Base-by-base conservation (phyloP, 2,329 filamentous ascomycete species). In the Polytolypa hystricis region DNA sequence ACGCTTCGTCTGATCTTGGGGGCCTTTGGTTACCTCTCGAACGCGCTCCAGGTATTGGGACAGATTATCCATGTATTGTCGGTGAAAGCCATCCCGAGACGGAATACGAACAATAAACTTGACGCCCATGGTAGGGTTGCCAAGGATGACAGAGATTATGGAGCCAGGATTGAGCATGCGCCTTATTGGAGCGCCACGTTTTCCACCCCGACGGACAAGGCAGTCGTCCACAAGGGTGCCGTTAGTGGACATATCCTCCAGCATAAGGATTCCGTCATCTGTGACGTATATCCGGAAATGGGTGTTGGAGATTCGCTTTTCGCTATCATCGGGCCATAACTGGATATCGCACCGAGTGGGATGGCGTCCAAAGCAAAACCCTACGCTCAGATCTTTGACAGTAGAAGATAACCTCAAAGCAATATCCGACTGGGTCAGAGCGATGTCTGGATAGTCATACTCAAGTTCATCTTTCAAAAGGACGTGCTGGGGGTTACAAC, bases 241-340 rank as follows among this genome's bases (percentile, higher is more conserved):
- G 52, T 96, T 98, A n/a, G 86, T 95, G 0, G 91, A 96, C 54
- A 79, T 74, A 54, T 98, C 91, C 57, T 94, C 80, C 9, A 96
- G 66, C 85, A 98, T 94, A 45, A 95, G 71, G 39, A 83, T 79
- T 18, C 82, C 84, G 44, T 84, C 76, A n/a, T 77, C 68, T 50
- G 93, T 98, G 49, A 94, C 70, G 53, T 81, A 94, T 43, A 98
- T 93, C 36, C 85, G 80, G 56, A 96, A 98, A 56, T 98, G 91
- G n/a, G 82, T 71, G 54, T 96, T 95, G 66, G 89, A 96, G 41
- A 98, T 29, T 83, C 74, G 55, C 17, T 75, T 81, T 35, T 74
- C 66, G 1, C 73, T 72, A 46, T 89, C 81, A 44, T 78, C 69
- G 32, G 84, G 75, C 48, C 73, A 72, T 31, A 87, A 62, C 40